Evolutionary conservation across 331 rosid genomes (phyloP).

Genomic region (Quercus tomentella): DNA sequence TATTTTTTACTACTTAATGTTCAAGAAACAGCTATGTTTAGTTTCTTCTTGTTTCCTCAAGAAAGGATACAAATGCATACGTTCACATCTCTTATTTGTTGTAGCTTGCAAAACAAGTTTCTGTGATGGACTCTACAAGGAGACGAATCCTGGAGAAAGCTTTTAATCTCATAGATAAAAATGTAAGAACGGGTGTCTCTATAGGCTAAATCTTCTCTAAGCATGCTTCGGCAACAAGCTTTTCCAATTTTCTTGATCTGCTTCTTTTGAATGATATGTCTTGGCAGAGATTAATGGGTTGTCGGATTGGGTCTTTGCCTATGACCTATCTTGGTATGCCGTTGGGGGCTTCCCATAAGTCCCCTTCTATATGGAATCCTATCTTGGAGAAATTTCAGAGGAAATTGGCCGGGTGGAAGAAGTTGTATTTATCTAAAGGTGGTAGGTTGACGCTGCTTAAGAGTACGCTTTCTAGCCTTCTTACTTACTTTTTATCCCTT

Average conservation of each 20-base stretch:
- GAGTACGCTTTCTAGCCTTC: no score
- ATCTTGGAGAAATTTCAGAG: no score
- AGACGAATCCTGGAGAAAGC: conserved; percentile 69
- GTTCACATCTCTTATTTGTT: conserved; percentile 16
- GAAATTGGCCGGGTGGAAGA: no score
- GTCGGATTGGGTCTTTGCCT: no score
- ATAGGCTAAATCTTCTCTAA: neutral
- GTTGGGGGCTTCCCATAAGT: no score
- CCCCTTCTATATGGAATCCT: no score
- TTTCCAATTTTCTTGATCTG: neutral
- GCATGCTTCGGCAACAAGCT: conserved; percentile 7
- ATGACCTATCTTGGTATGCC: no score
- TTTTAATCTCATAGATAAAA: conserved; percentile 57
- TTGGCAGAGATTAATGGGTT: no score
- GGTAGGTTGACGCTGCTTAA: no score
- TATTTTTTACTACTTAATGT: neutral
- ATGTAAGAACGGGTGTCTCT: conserved; percentile 48
- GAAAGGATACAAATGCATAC: conserved; percentile 14
- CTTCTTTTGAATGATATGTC: neutral
- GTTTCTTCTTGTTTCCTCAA: conserved; percentile 2
- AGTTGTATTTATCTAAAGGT: no score
- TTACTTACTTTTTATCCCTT: no score
- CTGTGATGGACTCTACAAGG: conserved; percentile 63
- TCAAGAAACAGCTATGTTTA: conserved; percentile 2
- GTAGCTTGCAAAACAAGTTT: conserved; percentile 88